phyloP scores from a whole-genome alignment of 23 red algal genomes.

The Gracilaria caudata region DNA sequence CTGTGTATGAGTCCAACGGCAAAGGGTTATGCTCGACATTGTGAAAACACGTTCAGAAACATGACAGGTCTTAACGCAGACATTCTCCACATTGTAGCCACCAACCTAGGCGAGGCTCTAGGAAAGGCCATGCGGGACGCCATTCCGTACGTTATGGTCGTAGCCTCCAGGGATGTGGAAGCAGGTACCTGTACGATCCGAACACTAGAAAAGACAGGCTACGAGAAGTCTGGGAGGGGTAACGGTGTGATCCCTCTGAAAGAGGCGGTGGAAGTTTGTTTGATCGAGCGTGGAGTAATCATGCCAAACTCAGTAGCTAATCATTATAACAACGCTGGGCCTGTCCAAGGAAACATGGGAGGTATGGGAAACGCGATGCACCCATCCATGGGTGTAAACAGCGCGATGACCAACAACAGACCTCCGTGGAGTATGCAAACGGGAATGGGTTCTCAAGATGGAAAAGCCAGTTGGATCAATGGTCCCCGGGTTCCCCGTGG shows the following conservation, averaged over 20 bases:
- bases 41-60: slow-evolving; percentile 68
- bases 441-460: slow-evolving; percentile 15
- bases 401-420: slow-evolving; percentile 6
- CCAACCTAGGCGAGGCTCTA: slow-evolving; percentile 75
- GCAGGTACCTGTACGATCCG: slow-evolving; percentile 86
- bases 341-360: slow-evolving; percentile 22
- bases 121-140: slow-evolving; percentile 69
- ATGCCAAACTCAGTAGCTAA: slow-evolving; percentile 42
- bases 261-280: slow-evolving; percentile 83
- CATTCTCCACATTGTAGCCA: slow-evolving; percentile 77
- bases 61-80: slow-evolving; percentile 74
- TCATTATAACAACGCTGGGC: neutral
- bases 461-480: slow-evolving; percentile 11
- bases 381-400: neutral
- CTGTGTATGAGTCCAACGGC: slow-evolving; percentile 85
- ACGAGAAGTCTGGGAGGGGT: slow-evolving; percentile 82
- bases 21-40: slow-evolving; percentile 72
- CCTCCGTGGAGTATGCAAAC: slow-evolving; percentile 4
- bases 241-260: slow-evolving; percentile 82
- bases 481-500: slow-evolving; percentile 1
- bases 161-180: slow-evolving; percentile 78
- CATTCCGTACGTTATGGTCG: slow-evolving; percentile 95
- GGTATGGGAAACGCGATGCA: neutral
- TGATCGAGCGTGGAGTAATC: slow-evolving; percentile 77
- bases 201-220: slow-evolving; percentile 89